Percentiles rank a stretch among this genome's conserved stretches.
These are phyloP conservation scores for Omphalotus olearius DNA, from an alignment of 1,284 basidiomycete genomes.

Conservation along the genomic window DNA sequence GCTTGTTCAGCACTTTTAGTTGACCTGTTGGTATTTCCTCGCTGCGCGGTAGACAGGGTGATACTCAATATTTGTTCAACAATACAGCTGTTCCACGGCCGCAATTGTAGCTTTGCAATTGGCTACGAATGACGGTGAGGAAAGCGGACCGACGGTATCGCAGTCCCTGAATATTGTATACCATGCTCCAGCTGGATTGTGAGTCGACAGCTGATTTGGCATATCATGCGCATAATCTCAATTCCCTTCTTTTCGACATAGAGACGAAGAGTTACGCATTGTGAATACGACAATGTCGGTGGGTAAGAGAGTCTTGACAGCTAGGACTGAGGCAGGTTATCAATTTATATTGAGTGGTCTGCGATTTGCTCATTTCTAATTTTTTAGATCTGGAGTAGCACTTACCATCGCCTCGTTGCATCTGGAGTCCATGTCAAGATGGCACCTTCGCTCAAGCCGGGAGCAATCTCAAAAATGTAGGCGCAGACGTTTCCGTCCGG, in stretches of 20 bases:
- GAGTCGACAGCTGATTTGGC: conserved; percentile 10
- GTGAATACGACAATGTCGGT: conserved; percentile 13
- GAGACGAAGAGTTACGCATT: conserved; percentile 11
- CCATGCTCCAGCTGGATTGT: conserved; percentile 36
- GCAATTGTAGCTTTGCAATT: conserved; percentile 6
- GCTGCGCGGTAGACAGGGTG: no score
- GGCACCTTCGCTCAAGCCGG: background rate
- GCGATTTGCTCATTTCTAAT: background rate
- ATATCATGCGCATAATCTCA: background rate
- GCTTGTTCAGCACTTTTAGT: conserved; percentile 21
- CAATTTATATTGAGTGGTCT: background rate
- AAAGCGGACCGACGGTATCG: conserved; percentile 23
- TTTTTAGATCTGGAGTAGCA: conserved; percentile 9
- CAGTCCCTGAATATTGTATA: conserved; percentile 35
- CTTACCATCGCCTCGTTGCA: conserved; percentile 7
- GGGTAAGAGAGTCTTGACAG: conserved; percentile 5
- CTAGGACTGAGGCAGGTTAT: conserved; percentile 10
- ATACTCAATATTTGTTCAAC: conserved; percentile 12
- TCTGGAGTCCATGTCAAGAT: conserved; percentile 9
- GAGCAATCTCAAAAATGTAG: background rate
- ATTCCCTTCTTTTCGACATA: background rate
- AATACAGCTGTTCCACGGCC: conserved; percentile 1
- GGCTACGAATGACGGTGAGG: conserved; percentile 1
- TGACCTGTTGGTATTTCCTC: conserved; percentile 6
- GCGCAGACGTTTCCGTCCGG: no score